phyloP scores from a whole-genome alignment of 1,139 yeast genomes.

The Debaryomyces robertsiae region DNA sequence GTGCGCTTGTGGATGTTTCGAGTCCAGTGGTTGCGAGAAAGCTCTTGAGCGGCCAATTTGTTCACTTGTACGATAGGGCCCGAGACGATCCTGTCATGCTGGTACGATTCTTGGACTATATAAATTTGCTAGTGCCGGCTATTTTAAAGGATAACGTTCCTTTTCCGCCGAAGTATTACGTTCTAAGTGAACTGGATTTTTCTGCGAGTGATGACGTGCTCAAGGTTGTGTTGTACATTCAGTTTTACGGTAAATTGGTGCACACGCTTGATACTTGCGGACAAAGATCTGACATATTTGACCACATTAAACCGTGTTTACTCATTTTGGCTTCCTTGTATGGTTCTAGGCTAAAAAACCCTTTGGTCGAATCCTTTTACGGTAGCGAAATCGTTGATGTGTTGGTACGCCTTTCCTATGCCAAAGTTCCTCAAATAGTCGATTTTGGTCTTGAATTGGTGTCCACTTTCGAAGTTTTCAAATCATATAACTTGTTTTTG shows the following conservation, averaged over 20 bases:
- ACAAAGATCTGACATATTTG: slow-evolving; percentile 12
- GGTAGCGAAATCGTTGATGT: slow-evolving; percentile 23
- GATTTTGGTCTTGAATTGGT: slow-evolving; percentile 11
- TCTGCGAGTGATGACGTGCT: slow-evolving; percentile 27
- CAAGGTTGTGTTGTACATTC: slow-evolving; percentile 27
- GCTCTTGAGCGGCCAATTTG: slow-evolving; percentile 13
- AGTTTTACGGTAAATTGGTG: slow-evolving; percentile 31
- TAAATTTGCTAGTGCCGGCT: slow-evolving; percentile 20
- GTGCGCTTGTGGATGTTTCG: slow-evolving; percentile 5
- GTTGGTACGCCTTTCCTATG: slow-evolving; percentile 22
- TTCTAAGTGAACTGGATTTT: slow-evolving; percentile 1
- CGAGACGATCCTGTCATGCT: slow-evolving; percentile 13
- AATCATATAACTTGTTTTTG: slow-evolving; percentile 25
- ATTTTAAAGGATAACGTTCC: slow-evolving; percentile 7
- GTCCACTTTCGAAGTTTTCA: slow-evolving; percentile 20
- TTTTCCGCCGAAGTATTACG: slow-evolving; percentile 5
- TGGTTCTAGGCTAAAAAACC: slow-evolving; percentile 16
- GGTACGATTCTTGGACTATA: slow-evolving; percentile 30
- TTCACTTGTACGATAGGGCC: slow-evolving; percentile 8
- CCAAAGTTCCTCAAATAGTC: slow-evolving; percentile 14
- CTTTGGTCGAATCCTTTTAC: slow-evolving; percentile 18
- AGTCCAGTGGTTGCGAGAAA: slow-evolving; percentile 10
- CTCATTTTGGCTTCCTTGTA: slow-evolving; percentile 15
- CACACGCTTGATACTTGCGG: slow-evolving; percentile 11
- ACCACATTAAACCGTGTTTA: slow-evolving; percentile 18